Evolutionary conservation across 2,329 filamentous ascomycete species (phyloP), one percentile per base, ranked within the genome.

Genomic region (Ophiocordyceps camponoti-saundersi): DNA sequence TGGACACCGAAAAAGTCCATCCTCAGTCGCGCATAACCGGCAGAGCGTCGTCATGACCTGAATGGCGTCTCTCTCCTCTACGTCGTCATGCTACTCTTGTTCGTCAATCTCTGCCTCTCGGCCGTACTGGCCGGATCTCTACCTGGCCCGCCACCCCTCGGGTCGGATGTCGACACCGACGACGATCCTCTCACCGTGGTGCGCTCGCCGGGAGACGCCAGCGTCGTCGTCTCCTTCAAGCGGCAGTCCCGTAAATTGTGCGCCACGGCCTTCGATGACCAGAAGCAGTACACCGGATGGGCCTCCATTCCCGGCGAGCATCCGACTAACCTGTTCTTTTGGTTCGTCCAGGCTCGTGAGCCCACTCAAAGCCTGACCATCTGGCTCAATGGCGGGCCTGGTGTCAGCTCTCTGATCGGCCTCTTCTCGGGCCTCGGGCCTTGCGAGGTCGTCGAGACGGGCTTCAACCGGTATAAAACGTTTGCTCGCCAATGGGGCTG

Each of bases 251-350:
- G 66, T 8, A 77, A 74, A 43, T 79, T 73, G 13, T 86, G 82
- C 60, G 72, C 67, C 44, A 85, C 82, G 1, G 75, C 73, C 8
- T 83, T 82, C 55, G 57, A 68, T 42, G 68, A 66, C 1, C 82
- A 86, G 60, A 72, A 79, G 59, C 82, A 85, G 59, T 83, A 80
- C 56, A 76, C 79, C 4, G 82, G 82, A 55, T 85, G 82, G 72
- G 75, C 85, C 48, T 71, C 64, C 46, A 61, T 85, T 6, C 76
- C 78, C 6, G 78, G 69, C 42, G 61, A 65, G 26, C 75, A 69
- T 52, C 61, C 69, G 18, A 71, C 71, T 42, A 75, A 70, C 52
- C 53, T 71, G 4, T 72, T 72, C 58, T 72, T 72, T 54, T 72
- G 68, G 69, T 71, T 70, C 49, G 65, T 72, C 44, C 66, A 64